Percentiles rank a stretch among this genome's conserved stretches.
phyloP scores from a whole-genome alignment of 495 filamentous ascomycete species.

The Xylaria nigripes region DNA sequence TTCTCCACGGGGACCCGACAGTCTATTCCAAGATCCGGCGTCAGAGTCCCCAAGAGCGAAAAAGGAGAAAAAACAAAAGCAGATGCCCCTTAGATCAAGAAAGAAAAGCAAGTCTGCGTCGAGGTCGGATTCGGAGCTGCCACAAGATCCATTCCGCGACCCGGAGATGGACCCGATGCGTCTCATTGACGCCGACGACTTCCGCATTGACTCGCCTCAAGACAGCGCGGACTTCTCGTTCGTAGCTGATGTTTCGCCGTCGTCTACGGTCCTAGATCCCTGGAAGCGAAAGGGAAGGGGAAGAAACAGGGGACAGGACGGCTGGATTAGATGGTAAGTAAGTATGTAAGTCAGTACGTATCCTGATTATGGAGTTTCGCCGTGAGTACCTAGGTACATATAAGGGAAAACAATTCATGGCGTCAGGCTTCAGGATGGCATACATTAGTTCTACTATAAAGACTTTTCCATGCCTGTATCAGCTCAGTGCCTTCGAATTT shows the following conservation, averaged over 20 bases:
- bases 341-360: neutral
- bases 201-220: neutral
- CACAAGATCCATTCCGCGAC: slow-evolving; percentile 7
- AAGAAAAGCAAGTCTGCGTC: neutral
- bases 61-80: neutral
- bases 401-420: neutral
- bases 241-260: neutral
- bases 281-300: neutral
- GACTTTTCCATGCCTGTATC: no score
- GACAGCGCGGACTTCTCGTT: neutral
- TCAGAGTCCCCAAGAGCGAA: neutral
- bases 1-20: neutral
- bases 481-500: no score
- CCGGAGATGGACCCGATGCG: slow-evolving; percentile 2
- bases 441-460: no score
- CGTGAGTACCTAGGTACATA: neutral
- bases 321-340: neutral
- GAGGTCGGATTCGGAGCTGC: neutral
- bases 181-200: slow-evolving; percentile 2
- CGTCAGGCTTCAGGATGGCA: no score
- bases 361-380: neutral
- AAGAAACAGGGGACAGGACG: neutral
- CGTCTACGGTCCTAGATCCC: neutral
- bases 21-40: neutral
- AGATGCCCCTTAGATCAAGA: neutral